phyloP scores from a whole-genome alignment of 75 land plant species.

The Sequoiadendron giganteum region DNA sequence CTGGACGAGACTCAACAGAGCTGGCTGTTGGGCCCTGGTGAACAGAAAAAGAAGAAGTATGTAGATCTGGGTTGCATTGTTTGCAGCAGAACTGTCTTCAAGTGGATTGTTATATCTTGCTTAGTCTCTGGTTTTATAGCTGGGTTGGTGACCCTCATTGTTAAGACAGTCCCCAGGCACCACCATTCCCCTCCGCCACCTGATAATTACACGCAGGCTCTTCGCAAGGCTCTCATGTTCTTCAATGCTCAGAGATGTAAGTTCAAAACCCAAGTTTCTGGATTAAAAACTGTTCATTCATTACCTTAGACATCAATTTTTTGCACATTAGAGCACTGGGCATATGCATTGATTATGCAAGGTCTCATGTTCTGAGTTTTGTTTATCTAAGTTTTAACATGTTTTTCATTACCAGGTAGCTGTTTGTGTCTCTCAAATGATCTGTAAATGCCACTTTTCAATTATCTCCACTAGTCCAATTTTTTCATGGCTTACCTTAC shows the following conservation, averaged over 20 bases:
- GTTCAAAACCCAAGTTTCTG: slow-evolving; percentile 6
- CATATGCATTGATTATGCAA: too few relatives aligned
- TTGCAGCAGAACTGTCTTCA: slow-evolving; percentile 73
- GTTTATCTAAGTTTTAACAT: neutral
- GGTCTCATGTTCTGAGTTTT: too few relatives aligned
- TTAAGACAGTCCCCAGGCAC: slow-evolving; percentile 77
- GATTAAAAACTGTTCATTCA: neutral
- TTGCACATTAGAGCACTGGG: neutral
- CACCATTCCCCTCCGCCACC: slow-evolving; percentile 63
- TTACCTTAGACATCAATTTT: neutral
- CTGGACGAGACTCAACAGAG: slow-evolving; percentile 99
- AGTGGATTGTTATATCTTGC: slow-evolving; percentile 55
- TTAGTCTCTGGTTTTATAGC: slow-evolving; percentile 56
- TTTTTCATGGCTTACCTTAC: neutral
- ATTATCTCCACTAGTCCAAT: neutral
- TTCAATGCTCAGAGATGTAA: slow-evolving; percentile 96
- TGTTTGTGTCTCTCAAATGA: neutral
- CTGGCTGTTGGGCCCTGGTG: slow-evolving; percentile 87
- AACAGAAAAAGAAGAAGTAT: slow-evolving; percentile 83
- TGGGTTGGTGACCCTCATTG: slow-evolving; percentile 73
- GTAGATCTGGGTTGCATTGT: slow-evolving; percentile 95
- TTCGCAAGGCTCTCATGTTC: slow-evolving; percentile 91
- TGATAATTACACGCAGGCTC: slow-evolving; percentile 89
- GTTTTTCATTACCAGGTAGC: neutral
- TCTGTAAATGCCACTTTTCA: neutral